phyloP scores from a whole-genome alignment of 139 green algal species.

The Chlamydomonas asymmetrica region DNA sequence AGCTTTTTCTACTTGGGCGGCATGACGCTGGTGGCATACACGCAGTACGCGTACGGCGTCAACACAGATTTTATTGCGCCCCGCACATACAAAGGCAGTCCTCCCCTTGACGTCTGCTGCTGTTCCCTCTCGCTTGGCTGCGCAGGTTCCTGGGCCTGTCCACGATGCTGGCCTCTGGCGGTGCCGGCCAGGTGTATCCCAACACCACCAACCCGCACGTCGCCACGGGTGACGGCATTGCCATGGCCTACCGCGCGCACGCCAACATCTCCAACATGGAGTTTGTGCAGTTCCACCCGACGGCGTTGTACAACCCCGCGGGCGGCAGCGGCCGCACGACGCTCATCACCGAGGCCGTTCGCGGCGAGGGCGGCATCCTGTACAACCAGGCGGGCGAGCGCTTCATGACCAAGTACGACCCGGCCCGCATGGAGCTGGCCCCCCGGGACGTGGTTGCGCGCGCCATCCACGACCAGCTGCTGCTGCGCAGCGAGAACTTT shows the following conservation, averaged over 20 bases:
- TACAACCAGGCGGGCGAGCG: slow-evolving; percentile 85
- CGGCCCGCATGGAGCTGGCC: slow-evolving; percentile 85
- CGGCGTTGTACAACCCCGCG: slow-evolving; percentile 65
- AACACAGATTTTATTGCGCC: too few relatives aligned
- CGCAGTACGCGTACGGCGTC: too few relatives aligned
- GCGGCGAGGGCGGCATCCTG: slow-evolving; percentile 89
- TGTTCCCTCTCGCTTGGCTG: too few relatives aligned
- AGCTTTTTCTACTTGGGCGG: too few relatives aligned
- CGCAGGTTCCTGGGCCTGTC: slow-evolving; percentile 65
- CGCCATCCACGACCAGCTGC: slow-evolving; percentile 88
- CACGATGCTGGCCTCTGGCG: slow-evolving; percentile 91
- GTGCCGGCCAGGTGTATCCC: slow-evolving; percentile 93
- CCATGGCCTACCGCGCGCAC: slow-evolving; percentile 87
- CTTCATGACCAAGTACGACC: slow-evolving; percentile 95
- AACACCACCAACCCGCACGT: slow-evolving; percentile 97
- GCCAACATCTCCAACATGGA: slow-evolving; percentile 94
- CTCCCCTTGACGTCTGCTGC: too few relatives aligned
- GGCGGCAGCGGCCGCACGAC: slow-evolving; percentile 69
- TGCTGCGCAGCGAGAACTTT: slow-evolving; percentile 60
- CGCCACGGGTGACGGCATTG: slow-evolving; percentile 94
- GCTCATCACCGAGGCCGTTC: slow-evolving; percentile 95
- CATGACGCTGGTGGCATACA: too few relatives aligned
- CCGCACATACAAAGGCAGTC: too few relatives aligned
- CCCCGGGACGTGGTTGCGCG: slow-evolving; percentile 94
- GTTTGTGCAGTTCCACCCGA: slow-evolving; percentile 99